Percentiles rank a stretch among this genome's conserved stretches.
These are phyloP conservation scores for Candida multigemmis DNA, from an alignment of 805 yeast genomes.

Conservation along the genomic window DNA sequence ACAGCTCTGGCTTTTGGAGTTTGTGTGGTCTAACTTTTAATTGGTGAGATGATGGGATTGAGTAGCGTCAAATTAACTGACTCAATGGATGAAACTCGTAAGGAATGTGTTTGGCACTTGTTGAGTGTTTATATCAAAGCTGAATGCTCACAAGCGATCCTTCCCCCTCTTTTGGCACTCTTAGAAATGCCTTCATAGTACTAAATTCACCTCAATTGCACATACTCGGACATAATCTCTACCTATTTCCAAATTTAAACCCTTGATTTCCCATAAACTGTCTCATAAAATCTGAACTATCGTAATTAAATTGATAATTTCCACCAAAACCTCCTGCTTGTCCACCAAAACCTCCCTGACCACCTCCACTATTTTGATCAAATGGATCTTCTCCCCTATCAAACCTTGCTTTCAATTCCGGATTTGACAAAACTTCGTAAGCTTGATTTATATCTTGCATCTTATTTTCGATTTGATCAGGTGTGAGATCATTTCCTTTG, in stretches of 20 bases:
- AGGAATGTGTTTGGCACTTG: too few relatives aligned
- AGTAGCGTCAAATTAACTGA: too few relatives aligned
- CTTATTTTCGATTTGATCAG: constrained; percentile 64
- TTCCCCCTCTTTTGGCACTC: too few relatives aligned
- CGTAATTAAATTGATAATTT: constrained; percentile 8
- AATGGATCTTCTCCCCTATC: constrained; percentile 55
- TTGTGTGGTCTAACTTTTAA: too few relatives aligned
- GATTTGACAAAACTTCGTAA: constrained; percentile 72
- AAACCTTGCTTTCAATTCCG: constrained; percentile 53
- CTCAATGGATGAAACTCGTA: too few relatives aligned
- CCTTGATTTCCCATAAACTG: constrained; percentile 3
- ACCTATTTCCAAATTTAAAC: constrained; percentile 6
- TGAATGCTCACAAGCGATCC: too few relatives aligned
- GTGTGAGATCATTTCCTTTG: constrained; percentile 52
- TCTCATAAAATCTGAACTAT: constrained; percentile 3
- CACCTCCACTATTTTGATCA: constrained; percentile 15
- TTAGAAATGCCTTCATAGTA: too few relatives aligned
- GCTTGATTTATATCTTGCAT: constrained; percentile 94
- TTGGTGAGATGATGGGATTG: too few relatives aligned
- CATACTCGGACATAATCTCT: too few relatives aligned
- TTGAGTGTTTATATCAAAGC: too few relatives aligned
- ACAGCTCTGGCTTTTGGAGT: too few relatives aligned
- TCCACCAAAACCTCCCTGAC: constrained; percentile 8
- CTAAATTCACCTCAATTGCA: too few relatives aligned
- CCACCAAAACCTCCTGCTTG: constrained; percentile 6